Evolutionary conservation across 1,139 yeast genomes (phyloP).

Genomic region (Candida pseudocylindracea): DNA sequence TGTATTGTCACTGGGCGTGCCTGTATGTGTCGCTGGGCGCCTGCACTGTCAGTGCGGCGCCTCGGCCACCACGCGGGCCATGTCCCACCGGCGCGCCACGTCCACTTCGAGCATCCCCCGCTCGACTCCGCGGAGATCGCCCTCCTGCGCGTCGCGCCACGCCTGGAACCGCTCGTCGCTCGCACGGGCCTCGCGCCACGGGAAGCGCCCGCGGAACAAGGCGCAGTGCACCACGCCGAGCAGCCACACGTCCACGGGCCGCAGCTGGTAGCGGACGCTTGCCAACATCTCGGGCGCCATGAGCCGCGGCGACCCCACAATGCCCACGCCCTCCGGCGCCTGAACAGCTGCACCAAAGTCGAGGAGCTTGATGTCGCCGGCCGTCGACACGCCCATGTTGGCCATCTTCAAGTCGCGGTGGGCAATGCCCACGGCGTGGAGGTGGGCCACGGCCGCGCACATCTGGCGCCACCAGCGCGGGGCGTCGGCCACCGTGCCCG

Average conservation of each 20-base stretch:
- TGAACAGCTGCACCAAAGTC: constrained; percentile 66
- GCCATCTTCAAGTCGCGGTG: constrained; percentile 62
- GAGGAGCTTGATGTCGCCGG: constrained; percentile 45
- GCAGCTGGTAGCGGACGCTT: constrained; percentile 58
- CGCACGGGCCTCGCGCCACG: constrained; percentile 33
- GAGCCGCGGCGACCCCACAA: constrained; percentile 95
- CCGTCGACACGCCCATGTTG: constrained; percentile 46
- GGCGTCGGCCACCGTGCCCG: too few relatives aligned
- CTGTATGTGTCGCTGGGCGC: too few relatives aligned
- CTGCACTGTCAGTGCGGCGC: too few relatives aligned
- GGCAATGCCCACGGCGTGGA: constrained; percentile 49
- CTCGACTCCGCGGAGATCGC: too few relatives aligned
- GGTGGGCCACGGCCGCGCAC: constrained; percentile 30
- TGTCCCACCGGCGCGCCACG: too few relatives aligned
- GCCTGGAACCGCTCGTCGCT: too few relatives aligned
- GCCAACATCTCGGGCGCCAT: constrained; percentile 88
- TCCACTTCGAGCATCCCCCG: too few relatives aligned
- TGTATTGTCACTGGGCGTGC: too few relatives aligned
- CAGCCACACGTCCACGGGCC: constrained; percentile 90
- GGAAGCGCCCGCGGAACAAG: constrained; percentile 83
- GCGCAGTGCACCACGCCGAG: constrained; percentile 90
- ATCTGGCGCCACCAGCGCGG: constrained; percentile 20
- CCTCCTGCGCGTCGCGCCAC: too few relatives aligned
- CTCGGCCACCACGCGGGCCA: too few relatives aligned
- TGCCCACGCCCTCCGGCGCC: constrained; percentile 30